Base-by-base conservation (phyloP, 2,329 filamentous ascomycete species). In the Sporothrix brunneoviolacea region DNA sequence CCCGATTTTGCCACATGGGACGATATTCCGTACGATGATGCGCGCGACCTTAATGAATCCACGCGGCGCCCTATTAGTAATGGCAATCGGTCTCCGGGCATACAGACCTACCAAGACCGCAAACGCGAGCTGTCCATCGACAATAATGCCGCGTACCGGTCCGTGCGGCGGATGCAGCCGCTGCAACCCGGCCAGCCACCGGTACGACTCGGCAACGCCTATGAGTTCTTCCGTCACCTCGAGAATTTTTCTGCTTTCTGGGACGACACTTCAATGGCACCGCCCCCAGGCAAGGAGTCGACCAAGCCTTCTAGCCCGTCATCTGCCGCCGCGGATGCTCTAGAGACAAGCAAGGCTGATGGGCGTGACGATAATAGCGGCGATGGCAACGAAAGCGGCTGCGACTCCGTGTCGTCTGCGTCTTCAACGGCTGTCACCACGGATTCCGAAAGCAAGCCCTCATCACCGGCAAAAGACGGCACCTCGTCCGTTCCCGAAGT, bases 171-270 rank as follows among this genome's bases (percentile, higher is more conserved):
- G 39, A 68, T 83, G n/a, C 70, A 73, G 6, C 67, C 76, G 1
- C 40, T 38, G 10, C 71, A 72, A 30, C 72, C 72, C 36, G 81
- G 80, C 36, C 73, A 75, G 58, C 66, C 71, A 40, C 69, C 75
- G 32, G 71, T 74, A 27, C 75, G 80, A 7, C 65, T 84, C 8
- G 81, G 81, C 13, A 83, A 82, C 57, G 74, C 77, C 5, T 84
- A 83, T 58, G 81, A 84, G 63, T 84, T 84, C 64, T 84, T 77
- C 65, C 77, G 78, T 47, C 77, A 79, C 57, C 68, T 84, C 18
- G 81, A 84, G 58, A 62, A 72, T 22, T 73, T 82, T 59, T 76
- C 79, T 2, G 60, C 69, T 1, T 84, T 73, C 59, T 84, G 81
- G 81, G 77, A 82, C 28, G 81, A 84, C 58, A 77, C 79, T 0